Base-by-base conservation (phyloP, 73 alveolate genomes). In the Paramecium biaurelia region DNA sequence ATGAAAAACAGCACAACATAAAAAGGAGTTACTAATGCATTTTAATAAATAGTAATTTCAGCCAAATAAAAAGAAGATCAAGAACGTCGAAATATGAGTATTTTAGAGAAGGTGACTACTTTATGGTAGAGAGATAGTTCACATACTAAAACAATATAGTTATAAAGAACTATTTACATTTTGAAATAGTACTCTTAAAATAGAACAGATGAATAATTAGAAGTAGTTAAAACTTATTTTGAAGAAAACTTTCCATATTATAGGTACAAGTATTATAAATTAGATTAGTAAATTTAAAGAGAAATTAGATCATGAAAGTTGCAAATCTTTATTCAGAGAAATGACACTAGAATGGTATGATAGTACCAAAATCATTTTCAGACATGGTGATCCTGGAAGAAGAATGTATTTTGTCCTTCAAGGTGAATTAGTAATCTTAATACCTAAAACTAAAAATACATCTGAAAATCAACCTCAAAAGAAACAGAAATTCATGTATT, bases 341-440 rank as follows among this genome's bases (percentile, higher is more conserved):
- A 67, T 67, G 85, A 32, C 41, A 1, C n/a, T 67, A 14, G 85
- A 67, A 34, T 67, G 47, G 47, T 30, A 32, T 34, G 85, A 67
- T 6, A 67, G 47, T 15, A 32, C 47, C 7, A 67, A 67, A 34
- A 67, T 28, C 49, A 34, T 67, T 3, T 67, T 67, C 47, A 67
- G 85, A 34, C 68, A 74, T 74, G 90, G 90, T 14, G 90, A 79
- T 24, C 18, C 34, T 7, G 90, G 90, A 10, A 79, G 45, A 63
- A 79, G 56, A 45, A 79, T 79, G 90, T 79, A 79, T 42, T 79
- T 79, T 34, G 56, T 79, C 0, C 20, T 79, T 7, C 20, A 79
- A 79, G 90, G 90, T 14, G 90, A 79, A 79, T 21, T 45, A 41
- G 76, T 23, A 43, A 26, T 79, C 15, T 45, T 79, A 14, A 74